Percentiles rank a stretch among this genome's conserved stretches.
Conservation (phyloP, 208 protist genomes). For the Acanthamoeba rhysodes region DNA sequence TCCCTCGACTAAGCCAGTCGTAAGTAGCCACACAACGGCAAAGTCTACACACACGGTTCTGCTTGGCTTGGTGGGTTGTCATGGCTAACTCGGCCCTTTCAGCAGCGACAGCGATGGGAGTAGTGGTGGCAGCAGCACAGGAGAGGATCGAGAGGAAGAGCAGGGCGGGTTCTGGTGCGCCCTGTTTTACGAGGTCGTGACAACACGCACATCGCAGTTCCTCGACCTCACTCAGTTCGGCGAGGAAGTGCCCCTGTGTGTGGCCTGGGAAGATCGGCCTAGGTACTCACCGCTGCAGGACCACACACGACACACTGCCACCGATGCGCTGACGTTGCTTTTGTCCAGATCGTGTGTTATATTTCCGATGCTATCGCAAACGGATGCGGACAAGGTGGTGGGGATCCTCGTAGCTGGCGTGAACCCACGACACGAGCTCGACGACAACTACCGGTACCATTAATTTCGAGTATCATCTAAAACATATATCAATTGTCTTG, state of each 20-base stretch:
- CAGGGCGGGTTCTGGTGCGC: conserved; percentile 45
- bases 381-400: conserved; percentile 42
- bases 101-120: neutral
- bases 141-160: neutral
- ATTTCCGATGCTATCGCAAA: conserved; percentile 5
- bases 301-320: neutral
- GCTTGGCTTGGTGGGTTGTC: neutral
- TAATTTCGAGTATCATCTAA: neutral
- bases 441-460: conserved; percentile 15
- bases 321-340: no score
- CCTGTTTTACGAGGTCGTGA: neutral
- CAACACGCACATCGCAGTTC: neutral
- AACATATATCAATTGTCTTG: no score
- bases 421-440: conserved; percentile 44
- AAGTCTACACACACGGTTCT: neutral
- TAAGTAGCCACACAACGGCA: neutral
- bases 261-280: conserved; percentile 7
- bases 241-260: neutral
- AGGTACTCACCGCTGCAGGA: neutral
- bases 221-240: conserved; percentile 50
- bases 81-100: neutral
- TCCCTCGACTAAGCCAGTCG: neutral
- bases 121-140: neutral
- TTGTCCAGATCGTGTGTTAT: conserved; percentile 22
- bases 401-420: conserved; percentile 40